Evolutionary conservation across 257 asterid genomes (phyloP), one percentile per base, ranked within the genome.

Genomic region (Capsicum pubescens): DNA sequence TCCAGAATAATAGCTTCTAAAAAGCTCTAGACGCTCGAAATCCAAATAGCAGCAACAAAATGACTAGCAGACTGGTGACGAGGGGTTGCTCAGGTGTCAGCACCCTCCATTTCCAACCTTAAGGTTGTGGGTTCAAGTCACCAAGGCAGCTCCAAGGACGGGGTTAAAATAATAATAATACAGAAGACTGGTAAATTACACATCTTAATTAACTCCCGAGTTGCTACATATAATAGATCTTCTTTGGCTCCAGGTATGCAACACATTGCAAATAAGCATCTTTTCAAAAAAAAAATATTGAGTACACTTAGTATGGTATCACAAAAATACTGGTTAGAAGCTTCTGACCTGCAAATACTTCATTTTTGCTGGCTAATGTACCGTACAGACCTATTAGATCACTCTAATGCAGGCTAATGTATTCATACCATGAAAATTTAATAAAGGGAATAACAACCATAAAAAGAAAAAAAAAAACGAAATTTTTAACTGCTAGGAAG

Each of bases 221-320:
- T 48, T 71, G 57, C 57, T 71, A 44, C 9, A 14, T 72, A 26
- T 72, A 44, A 70, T 44, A 19, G n/a, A 48, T 72, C 60, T 72
- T 52, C 60, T 48, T 8, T 9, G 1, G 59, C 59, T 19, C 60
- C 42, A 72, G 58, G 16, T n/a, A 72, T 72, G 79, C 80, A 72
- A 19, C 59, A 19, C 36, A 12, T 72, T 19, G 42, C 44, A 72
- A 72, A 48, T 6, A 39, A 39, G 55, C 77, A 69, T 16, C 14
- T 69, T 68, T 72, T 72, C 80, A 72, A n/a, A 72, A 26, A 11
- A 48, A 48, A 48, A 12, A 59, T 72, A 48, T 6, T 19, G 42
- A 72, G 59, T 46, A 72, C 12, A 71, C 57, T 46, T 72, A 19
- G 60, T 72, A 48, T 19, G 19, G 80, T 72, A 46, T 39, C 80